phyloP scores from a whole-genome alignment of 371 early-diverging fungal species.

The Mortierella sp. region DNA sequence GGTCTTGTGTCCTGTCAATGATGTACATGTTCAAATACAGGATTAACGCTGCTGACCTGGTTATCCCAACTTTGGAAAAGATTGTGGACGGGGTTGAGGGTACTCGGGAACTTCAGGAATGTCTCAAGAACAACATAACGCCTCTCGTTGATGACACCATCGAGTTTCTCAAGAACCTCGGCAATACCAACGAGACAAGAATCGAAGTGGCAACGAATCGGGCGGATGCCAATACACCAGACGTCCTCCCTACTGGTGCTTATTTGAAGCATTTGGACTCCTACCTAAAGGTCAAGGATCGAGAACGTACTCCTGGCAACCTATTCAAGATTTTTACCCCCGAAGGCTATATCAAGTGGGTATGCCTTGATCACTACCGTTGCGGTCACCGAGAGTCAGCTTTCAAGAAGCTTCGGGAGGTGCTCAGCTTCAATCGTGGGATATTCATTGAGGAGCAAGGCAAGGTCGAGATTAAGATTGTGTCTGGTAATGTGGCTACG shows the following conservation, averaged over 20 bases:
- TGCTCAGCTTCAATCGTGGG: slow-evolving; percentile 4
- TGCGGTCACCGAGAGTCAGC: background rate
- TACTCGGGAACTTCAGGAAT: background rate
- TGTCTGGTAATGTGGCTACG: background rate
- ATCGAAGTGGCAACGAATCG: background rate
- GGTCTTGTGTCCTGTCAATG: slow-evolving; percentile 11
- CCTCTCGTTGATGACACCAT: no score
- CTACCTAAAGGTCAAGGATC: slow-evolving; percentile 13
- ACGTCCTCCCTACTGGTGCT: background rate
- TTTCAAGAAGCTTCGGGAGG: background rate
- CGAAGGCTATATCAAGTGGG: slow-evolving; percentile 24
- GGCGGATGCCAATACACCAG: no score
- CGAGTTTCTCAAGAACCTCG: no score
- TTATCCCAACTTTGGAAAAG: slow-evolving; percentile 6
- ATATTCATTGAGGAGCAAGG: slow-evolving; percentile 2
- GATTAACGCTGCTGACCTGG: slow-evolving; percentile 5
- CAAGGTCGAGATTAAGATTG: background rate
- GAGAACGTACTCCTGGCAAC: slow-evolving; percentile 2
- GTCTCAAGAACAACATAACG: no score
- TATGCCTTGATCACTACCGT: slow-evolving; percentile 20
- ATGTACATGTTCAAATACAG: slow-evolving; percentile 24
- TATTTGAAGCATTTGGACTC: slow-evolving; percentile 14
- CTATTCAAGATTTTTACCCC: slow-evolving; percentile 16
- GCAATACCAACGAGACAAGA: no score
- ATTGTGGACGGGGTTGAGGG: background rate